phyloP scores from a whole-genome alignment of 179 eudicot genomes.

The Vitellaria paradoxa region DNA sequence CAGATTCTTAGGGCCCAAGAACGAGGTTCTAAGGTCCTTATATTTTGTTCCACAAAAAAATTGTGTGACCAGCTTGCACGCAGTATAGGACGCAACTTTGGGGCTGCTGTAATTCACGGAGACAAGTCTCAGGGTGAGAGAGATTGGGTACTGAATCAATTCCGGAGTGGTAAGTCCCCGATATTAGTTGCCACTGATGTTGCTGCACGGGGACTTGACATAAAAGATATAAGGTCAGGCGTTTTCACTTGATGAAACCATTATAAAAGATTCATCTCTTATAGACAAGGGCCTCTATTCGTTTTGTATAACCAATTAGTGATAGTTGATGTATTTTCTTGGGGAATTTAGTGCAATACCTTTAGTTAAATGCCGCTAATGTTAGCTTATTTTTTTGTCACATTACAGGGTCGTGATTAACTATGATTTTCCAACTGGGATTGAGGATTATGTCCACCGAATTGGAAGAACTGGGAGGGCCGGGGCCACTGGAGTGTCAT shows the following conservation, averaged over 20 bases:
- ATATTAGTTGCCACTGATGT: conserved; percentile 96
- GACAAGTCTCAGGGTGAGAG: conserved; percentile 94
- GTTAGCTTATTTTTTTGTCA: not conserved
- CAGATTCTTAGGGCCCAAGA: conserved; percentile 88
- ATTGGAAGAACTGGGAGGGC: conserved; percentile 91
- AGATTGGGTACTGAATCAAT: conserved; percentile 84
- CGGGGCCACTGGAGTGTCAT: conserved; percentile 75
- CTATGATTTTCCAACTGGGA: conserved; percentile 75
- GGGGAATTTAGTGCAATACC: not conserved
- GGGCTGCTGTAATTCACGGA: conserved; percentile 96
- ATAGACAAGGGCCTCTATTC: not conserved
- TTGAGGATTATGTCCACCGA: conserved; percentile 84
- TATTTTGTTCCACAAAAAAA: conserved; percentile 89
- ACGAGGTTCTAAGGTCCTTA: conserved; percentile 79
- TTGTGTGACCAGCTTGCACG: conserved; percentile 88
- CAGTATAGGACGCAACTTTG: conserved; percentile 71
- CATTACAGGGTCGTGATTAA: conserved; percentile 68
- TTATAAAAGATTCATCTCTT: not conserved
- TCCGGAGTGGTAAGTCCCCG: conserved; percentile 76
- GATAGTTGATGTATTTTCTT: conserved; percentile 1
- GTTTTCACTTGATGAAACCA: not conserved
- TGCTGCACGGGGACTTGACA: conserved; percentile 97
- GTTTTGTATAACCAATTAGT: not conserved
- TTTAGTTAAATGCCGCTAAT: not conserved
- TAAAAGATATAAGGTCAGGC: conserved; percentile 80